Conservation (phyloP, 2,329 filamentous ascomycete species). For the Fusarium albidum region DNA sequence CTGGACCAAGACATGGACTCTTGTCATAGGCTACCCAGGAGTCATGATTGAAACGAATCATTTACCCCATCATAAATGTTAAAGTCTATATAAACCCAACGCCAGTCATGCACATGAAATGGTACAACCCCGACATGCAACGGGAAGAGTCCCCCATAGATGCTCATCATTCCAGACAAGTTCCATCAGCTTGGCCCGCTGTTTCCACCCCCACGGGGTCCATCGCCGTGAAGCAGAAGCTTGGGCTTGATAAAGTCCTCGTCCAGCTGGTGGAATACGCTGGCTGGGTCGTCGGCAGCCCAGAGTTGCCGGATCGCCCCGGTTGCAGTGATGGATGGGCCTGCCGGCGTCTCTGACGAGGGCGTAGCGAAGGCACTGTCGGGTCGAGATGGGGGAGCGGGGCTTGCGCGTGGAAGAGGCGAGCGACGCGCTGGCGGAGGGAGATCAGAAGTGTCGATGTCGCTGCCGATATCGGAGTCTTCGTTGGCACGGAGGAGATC, state of each 20-base stretch:
- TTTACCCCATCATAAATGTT: slow-evolving; percentile 27
- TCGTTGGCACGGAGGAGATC: slow-evolving; percentile 62
- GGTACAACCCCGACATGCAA: slow-evolving; percentile 18
- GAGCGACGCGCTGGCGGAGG: slow-evolving; percentile 65
- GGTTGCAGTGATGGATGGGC: slow-evolving; percentile 69
- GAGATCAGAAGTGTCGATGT: slow-evolving; percentile 72
- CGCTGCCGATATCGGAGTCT: slow-evolving; percentile 68
- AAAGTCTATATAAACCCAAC: slow-evolving; percentile 37
- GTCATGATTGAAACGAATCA: slow-evolving; percentile 8
- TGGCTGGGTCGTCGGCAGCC: slow-evolving; percentile 86
- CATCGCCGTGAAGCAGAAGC: slow-evolving; percentile 78
- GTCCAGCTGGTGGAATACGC: slow-evolving; percentile 90
- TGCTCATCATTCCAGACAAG: slow-evolving; percentile 2
- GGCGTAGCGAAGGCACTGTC: slow-evolving; percentile 44
- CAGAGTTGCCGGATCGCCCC: slow-evolving; percentile 84
- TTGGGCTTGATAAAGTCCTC: slow-evolving; percentile 97
- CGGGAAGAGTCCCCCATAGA: slow-evolving; percentile 12
- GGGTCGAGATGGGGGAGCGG: slow-evolving; percentile 36
- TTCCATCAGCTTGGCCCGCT: slow-evolving; percentile 34
- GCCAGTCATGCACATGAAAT: slow-evolving; percentile 39
- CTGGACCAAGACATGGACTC: no score
- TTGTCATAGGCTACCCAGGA: no score
- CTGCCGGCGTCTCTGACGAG: slow-evolving; percentile 39
- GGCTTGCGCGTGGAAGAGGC: slow-evolving; percentile 44
- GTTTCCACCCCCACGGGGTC: slow-evolving; percentile 39